These are phyloP conservation scores for Ophiocordyceps robertsii DNA, from an alignment of 2,329 filamentous ascomycete species.

Conservation along the genomic window DNA sequence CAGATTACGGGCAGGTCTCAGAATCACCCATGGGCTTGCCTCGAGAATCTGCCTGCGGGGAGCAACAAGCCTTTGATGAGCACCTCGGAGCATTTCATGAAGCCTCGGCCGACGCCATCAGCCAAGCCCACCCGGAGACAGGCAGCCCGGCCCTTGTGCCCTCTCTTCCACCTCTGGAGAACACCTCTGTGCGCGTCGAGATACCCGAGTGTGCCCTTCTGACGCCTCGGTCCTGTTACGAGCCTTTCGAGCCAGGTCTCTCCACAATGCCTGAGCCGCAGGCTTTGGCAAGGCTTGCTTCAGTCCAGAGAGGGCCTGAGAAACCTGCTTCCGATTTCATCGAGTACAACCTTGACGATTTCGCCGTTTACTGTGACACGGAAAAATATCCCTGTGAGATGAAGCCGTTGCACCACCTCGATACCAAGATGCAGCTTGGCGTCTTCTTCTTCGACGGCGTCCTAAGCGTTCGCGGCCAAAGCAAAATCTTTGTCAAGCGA, in stretches of 20 bases:
- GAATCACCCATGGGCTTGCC: too few relatives aligned
- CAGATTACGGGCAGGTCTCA: too few relatives aligned
- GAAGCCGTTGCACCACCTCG: slow-evolving; percentile 38
- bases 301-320: slow-evolving; percentile 4
- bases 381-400: slow-evolving; percentile 32
- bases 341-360: slow-evolving; percentile 42
- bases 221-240: slow-evolving; percentile 15
- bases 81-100: too few relatives aligned
- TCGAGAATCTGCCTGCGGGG: too few relatives aligned
- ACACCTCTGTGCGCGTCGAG: slow-evolving; percentile 7
- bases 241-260: slow-evolving; percentile 15
- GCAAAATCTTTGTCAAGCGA: slow-evolving; percentile 34
- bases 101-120: too few relatives aligned
- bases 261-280: slow-evolving; percentile 10
- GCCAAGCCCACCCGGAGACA: too few relatives aligned
- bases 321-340: slow-evolving; percentile 14
- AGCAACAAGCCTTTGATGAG: too few relatives aligned
- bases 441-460: slow-evolving; percentile 47
- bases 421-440: slow-evolving; percentile 16
- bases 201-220: slow-evolving; percentile 13
- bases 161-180: not conserved
- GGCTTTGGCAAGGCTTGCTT: slow-evolving; percentile 4
- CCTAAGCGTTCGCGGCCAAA: slow-evolving; percentile 32
- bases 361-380: slow-evolving; percentile 39
- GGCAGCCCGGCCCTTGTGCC: not conserved